Evolutionary conservation across 176 grass and related monocot species (phyloP).

Genomic region (Leersia perrieri): DNA sequence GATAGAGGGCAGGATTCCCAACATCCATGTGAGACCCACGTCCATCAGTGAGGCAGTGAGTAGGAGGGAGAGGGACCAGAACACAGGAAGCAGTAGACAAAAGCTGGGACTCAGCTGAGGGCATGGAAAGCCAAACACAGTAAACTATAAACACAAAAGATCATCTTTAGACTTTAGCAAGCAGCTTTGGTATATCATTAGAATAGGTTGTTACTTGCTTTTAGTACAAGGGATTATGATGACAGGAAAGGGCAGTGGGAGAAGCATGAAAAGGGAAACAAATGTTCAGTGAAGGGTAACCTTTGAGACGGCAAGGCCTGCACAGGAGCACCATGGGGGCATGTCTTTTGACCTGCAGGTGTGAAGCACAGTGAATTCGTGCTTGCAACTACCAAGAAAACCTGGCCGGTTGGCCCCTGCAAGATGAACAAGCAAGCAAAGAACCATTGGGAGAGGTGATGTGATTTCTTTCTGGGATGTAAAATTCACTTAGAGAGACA

Average conservation of each 20-base stretch:
- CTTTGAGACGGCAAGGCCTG: slow-evolving; percentile 31
- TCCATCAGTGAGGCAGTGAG: slow-evolving; percentile 20
- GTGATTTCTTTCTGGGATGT: slow-evolving; percentile 30
- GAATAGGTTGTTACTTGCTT: slow-evolving; percentile 64
- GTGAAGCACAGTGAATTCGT: slow-evolving; percentile 40
- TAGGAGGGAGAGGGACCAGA: slow-evolving; percentile 40
- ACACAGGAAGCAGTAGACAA: slow-evolving; percentile 40
- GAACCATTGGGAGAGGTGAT: slow-evolving; percentile 28
- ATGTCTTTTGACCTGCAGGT: slow-evolving; percentile 44
- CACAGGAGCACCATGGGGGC: slow-evolving; percentile 16
- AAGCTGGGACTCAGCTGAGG: slow-evolving; percentile 49
- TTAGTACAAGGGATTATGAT: slow-evolving; percentile 76
- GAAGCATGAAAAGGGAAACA: slow-evolving; percentile 36
- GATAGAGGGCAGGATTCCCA: slow-evolving; percentile 19
- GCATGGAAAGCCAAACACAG: slow-evolving; percentile 52
- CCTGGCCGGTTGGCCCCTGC: slow-evolving; percentile 36
- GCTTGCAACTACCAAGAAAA: slow-evolving; percentile 51
- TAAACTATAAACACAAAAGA: slow-evolving; percentile 58
- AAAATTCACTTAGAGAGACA: slow-evolving; percentile 22
- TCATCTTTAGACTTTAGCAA: slow-evolving; percentile 53
- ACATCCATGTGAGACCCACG: slow-evolving; percentile 48
- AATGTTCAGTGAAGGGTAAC: slow-evolving; percentile 22
- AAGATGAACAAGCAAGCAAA: slow-evolving; percentile 36
- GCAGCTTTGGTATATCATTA: slow-evolving; percentile 47
- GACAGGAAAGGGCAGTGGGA: background rate